Conservation (phyloP, 1,284 basidiomycete genomes). For the Ganoderma sp. region DNA sequence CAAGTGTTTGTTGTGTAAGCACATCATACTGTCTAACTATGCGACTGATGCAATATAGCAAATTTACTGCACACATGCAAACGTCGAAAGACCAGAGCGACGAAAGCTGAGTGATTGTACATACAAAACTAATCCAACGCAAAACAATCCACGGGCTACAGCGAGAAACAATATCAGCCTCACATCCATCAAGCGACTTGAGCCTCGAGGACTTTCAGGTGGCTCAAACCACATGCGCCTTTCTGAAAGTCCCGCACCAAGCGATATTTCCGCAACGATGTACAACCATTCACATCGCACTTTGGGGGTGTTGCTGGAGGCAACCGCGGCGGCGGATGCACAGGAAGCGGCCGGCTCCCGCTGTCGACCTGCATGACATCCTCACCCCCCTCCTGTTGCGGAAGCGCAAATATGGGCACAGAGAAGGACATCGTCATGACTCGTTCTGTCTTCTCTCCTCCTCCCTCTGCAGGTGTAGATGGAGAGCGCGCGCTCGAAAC, state of each 20-base stretch:
- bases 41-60: neutral
- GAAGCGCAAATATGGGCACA: slow-evolving; percentile 52
- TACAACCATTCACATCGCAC: slow-evolving; percentile 58
- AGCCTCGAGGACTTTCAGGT: slow-evolving; percentile 59
- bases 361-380: slow-evolving; percentile 35
- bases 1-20: neutral
- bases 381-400: slow-evolving; percentile 23
- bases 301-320: slow-evolving; percentile 20
- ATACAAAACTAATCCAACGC: neutral
- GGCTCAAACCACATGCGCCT: slow-evolving; percentile 61
- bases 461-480: slow-evolving; percentile 18
- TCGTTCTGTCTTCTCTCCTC: slow-evolving; percentile 28
- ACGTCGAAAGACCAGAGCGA: neutral
- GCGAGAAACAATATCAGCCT: neutral
- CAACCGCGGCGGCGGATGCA: slow-evolving; percentile 21
- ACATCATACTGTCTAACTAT: neutral
- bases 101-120: neutral
- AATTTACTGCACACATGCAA: neutral
- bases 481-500: slow-evolving; percentile 52
- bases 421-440: slow-evolving; percentile 56
- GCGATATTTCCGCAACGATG: slow-evolving; percentile 54
- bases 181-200: slow-evolving; percentile 23
- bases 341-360: slow-evolving; percentile 22
- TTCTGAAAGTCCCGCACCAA: slow-evolving; percentile 53
- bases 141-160: neutral